Percentiles rank a stretch among this genome's conserved stretches.
phyloP scores from a whole-genome alignment of 2,329 filamentous ascomycete genomes.

The Escovopsis sp. region DNA sequence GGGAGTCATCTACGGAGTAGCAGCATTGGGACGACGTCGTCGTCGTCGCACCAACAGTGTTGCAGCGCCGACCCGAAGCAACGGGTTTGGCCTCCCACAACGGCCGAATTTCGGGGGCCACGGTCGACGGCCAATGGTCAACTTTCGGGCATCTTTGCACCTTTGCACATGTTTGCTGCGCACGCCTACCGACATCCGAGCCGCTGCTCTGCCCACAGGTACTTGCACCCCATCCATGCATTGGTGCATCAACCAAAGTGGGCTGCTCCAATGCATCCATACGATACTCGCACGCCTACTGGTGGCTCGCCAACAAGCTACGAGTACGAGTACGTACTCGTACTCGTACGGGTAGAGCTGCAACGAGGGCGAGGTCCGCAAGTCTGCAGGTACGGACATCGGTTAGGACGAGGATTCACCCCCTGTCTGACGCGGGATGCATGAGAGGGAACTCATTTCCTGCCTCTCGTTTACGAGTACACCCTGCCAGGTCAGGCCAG shows the following conservation, averaged over 20 bases:
- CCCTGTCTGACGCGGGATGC: background rate
- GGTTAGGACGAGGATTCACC: background rate
- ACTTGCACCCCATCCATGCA: background rate
- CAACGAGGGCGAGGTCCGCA: no score
- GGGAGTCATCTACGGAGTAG: no score
- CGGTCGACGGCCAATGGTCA: no score
- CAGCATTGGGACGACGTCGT: no score
- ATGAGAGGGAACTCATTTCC: background rate
- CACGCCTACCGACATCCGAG: background rate
- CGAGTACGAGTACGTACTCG: no score
- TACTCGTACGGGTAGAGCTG: no score
- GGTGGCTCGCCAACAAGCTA: no score
- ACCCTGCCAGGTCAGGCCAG: background rate
- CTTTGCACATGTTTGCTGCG: no score
- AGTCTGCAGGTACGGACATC: background rate
- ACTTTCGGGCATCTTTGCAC: no score
- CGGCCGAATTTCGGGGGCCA: background rate
- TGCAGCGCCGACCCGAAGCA: slow-evolving; percentile 3
- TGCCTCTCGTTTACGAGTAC: background rate
- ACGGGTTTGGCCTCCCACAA: slow-evolving; percentile 3
- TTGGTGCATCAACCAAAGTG: no score
- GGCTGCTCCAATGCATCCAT: no score
- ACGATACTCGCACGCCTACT: no score
- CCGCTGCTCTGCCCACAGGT: background rate
- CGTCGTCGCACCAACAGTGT: background rate